These are phyloP conservation scores for Diplodia corticola DNA, from an alignment of 2,329 filamentous ascomycete species.

Conservation along the genomic window DNA sequence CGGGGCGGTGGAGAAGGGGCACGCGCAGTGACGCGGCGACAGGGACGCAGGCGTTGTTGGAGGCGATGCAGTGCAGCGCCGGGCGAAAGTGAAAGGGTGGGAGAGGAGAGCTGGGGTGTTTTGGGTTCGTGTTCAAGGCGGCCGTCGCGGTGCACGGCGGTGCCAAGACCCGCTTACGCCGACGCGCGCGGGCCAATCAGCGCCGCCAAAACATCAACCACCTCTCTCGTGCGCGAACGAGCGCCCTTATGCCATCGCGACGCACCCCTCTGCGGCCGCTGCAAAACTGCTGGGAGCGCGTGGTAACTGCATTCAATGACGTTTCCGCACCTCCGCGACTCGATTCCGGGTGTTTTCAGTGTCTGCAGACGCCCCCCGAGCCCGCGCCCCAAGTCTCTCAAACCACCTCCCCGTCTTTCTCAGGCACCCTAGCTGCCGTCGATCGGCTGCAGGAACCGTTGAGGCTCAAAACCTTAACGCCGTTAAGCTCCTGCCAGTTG, in stretches of 20 bases:
- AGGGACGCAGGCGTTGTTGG: neutral
- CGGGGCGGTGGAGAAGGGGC: neutral
- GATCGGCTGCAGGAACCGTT: constrained; percentile 28
- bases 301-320: neutral
- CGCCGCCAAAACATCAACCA: constrained; percentile 17
- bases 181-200: constrained; percentile 17
- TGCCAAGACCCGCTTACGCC: constrained; percentile 21
- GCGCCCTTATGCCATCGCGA: constrained; percentile 13
- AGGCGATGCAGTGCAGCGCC: constrained; percentile 6
- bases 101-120: constrained; percentile 13
- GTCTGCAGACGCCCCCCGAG: neutral
- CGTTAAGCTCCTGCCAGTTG: constrained; percentile 24
- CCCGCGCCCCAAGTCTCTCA: neutral
- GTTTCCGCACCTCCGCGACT: constrained; percentile 21
- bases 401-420: constrained; percentile 20
- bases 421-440: constrained; percentile 25
- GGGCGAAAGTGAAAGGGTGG: neutral
- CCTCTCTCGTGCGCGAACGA: constrained; percentile 16
- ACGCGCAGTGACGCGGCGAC: neutral
- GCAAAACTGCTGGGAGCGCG: neutral
- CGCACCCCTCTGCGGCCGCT: constrained; percentile 15
- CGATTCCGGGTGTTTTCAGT: constrained; percentile 2
- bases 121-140: constrained; percentile 23
- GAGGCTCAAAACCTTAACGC: constrained; percentile 27
- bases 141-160: constrained; percentile 17